Base-by-base conservation (phyloP, 352 stramenopile species). In the Phytopythium vexans region DNA sequence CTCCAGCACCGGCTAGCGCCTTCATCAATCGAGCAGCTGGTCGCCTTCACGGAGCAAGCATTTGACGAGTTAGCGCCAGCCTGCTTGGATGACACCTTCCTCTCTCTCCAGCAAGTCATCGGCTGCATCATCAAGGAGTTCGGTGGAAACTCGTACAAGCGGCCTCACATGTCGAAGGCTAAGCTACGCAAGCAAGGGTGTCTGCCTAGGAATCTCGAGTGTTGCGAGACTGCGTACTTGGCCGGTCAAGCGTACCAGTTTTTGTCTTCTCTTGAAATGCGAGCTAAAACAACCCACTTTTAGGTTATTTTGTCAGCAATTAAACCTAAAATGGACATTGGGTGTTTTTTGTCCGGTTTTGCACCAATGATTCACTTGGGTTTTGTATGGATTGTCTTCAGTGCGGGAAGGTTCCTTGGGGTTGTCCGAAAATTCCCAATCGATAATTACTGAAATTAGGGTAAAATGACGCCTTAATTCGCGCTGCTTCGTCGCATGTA, bases 1-100 rank as follows among this genome's bases (percentile, higher is more conserved):
- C 54, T 61, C 11, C 54, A 56, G 27, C 41, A 56, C 38, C 6
- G 21, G 21, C 10, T 27, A 14, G 41, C 41, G 41, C n/a, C 41
- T 14, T 11, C 41, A 0, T 9, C 14, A 8, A 16, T 46, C 1
- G 44, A 50, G 34, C 31, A 50, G 44, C 44, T 50, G 14, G 11
- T 51, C 9, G 33, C 33, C 11, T 51, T 8, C 36, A 51, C 12
- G 14, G 6, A 14, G 36, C 2, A 12, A 5, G 45, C 34, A 9
- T 51, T 51, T 14, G 34, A 41, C 3, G 33, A 33, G 5, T 33
- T 51, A 0, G 16, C 45, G 3, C 2, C 33, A 14, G 9, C 12
- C 1, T 41, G 32, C 32, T 11, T 51, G 2, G 14, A 42, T 33
- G 45, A 51, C 45, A 41, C 45, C 6, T 51, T 51, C 32, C 33